Evolutionary conservation across 164 flowering plant genomes (phyloP), one percentile per base, ranked within the genome.

Genomic region (Cinnamomum chago): DNA sequence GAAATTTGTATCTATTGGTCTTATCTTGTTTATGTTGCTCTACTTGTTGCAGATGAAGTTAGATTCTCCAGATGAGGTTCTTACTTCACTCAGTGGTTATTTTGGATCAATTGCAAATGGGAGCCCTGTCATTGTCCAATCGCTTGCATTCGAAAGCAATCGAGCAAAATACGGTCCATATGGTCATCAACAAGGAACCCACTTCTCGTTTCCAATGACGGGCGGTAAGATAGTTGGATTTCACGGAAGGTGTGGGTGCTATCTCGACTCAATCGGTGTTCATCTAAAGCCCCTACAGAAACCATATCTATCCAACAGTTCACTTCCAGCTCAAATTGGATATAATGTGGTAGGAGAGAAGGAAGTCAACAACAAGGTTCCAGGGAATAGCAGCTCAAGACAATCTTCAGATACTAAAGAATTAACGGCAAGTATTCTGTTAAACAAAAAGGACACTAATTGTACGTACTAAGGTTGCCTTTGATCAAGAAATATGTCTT

Each of bases 191-290:
- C 77, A 84, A 75, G 97, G 98, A 50, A 85, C 85, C 1, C 67
- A 58, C 35, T 90, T 92, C 73, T 79, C 91, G 7, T 75, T 84
- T 3, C 88, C 92, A 17, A 73, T 68, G 62, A 74, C 70, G 2
- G 83, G 85, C 0, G 86, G 85, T 22, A 90, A 84, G 79, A 86
- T 92, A 28, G 95, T 92, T 6, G 97, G 97, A 50, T 90, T 93
- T 75, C 90, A 88, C 79, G 97, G 98, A 22, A 73, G 69, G 70
- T 70, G 81, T 27, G 85, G 93, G 14, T 85, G 86, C 90, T 88
- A 79, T 70, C 79, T 94, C 24, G 89, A 86, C 79, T 81, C 94
- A 1, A 87, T 94, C 67, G 98, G 98, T 7, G 87, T 84, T 71
- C 79, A 94, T 72, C 47, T 90, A 17, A 83, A 88, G 82, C 86